Percentiles rank a stretch among this genome's conserved stretches.
Evolutionary conservation across 495 filamentous ascomycete genomes (phyloP).

Genomic region (Annulohypoxylon bovei): DNA sequence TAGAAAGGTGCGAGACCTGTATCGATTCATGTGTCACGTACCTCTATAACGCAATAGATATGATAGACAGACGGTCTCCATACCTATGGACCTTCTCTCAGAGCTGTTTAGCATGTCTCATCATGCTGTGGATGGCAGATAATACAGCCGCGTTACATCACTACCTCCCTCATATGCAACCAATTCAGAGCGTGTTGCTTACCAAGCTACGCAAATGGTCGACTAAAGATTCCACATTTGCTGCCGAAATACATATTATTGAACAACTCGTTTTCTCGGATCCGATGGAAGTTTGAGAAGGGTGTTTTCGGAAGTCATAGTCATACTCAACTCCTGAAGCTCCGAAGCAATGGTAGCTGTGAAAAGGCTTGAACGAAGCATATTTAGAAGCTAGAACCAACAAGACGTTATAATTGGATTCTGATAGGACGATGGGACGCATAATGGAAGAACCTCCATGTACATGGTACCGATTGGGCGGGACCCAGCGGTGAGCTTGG

Average conservation of each 20-base stretch:
- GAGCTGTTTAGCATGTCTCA: slow-evolving; percentile 43
- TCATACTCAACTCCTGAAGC: neutral
- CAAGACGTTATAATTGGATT: slow-evolving; percentile 6
- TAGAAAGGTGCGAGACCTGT: slow-evolving; percentile 47
- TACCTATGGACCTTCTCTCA: slow-evolving; percentile 49
- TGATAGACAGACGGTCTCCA: slow-evolving; percentile 47
- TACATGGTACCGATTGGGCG: slow-evolving; percentile 9
- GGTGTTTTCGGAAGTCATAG: neutral
- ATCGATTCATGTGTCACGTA: slow-evolving; percentile 48
- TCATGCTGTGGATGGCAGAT: slow-evolving; percentile 45
- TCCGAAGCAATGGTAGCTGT: neutral
- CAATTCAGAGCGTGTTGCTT: slow-evolving; percentile 42
- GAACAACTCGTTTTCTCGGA: slow-evolving; percentile 41
- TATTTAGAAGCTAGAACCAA: neutral
- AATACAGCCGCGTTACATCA: slow-evolving; percentile 37
- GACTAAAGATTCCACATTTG: slow-evolving; percentile 45
- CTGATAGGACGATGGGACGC: neutral
- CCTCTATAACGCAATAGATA: slow-evolving; percentile 45
- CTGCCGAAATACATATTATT: slow-evolving; percentile 44
- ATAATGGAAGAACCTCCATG: neutral
- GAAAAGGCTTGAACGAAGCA: neutral
- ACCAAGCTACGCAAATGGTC: slow-evolving; percentile 45
- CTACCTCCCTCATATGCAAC: slow-evolving; percentile 42
- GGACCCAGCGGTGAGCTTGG: slow-evolving; percentile 11
- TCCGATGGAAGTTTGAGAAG: slow-evolving; percentile 32